Percentiles rank a stretch among this genome's conserved stretches.
Conservation (phyloP, 179 eudicot species). For the Silene coronaria region DNA sequence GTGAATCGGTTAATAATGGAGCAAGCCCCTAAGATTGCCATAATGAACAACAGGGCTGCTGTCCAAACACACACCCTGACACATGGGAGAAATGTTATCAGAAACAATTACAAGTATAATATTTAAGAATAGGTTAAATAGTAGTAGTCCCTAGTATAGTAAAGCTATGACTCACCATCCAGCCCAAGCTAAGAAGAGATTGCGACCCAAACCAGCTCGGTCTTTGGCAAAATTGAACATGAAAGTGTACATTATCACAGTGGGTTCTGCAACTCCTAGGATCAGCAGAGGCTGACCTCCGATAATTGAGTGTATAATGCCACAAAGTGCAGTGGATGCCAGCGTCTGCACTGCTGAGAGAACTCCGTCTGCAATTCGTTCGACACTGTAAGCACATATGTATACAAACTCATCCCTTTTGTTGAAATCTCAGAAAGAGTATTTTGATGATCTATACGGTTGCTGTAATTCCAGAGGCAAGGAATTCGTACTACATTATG, state of each 20-base stretch:
- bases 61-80: constrained; percentile 98
- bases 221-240: constrained; percentile 85
- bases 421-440: neutral
- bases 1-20: constrained; percentile 87
- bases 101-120: neutral
- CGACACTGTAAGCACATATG: too few species aligned
- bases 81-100: neutral
- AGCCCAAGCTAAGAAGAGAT: constrained; percentile 81
- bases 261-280: constrained; percentile 92
- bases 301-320: constrained; percentile 85
- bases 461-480: neutral
- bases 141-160: neutral
- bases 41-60: constrained; percentile 55
- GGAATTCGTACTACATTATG: constrained; percentile 6
- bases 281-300: constrained; percentile 93
- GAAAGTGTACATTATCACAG: constrained; percentile 90
- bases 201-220: constrained; percentile 68
- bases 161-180: constrained; percentile 59
- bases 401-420: too few species aligned
- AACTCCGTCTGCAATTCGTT: constrained; percentile 72
- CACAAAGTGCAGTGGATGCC: constrained; percentile 80
- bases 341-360: constrained; percentile 33
- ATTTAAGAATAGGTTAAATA: neutral
- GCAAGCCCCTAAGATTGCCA: constrained; percentile 91
- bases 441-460: neutral